Base-by-base conservation (phyloP, 2,329 filamentous ascomycete genomes). In the Corniculantispora saksenae region DNA sequence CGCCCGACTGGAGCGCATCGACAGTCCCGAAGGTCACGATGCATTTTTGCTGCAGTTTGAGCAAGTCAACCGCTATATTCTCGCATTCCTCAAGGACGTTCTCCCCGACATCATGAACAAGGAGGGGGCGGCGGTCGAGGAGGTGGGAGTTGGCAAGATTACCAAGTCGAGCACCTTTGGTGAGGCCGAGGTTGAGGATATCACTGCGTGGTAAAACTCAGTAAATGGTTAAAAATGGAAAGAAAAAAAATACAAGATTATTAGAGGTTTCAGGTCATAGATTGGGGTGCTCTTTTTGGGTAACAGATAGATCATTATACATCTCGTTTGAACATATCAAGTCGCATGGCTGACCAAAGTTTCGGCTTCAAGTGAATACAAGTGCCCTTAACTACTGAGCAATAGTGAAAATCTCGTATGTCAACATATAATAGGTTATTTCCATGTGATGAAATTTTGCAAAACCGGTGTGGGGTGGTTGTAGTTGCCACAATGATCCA, bases 21-120 rank as follows among this genome's bases (percentile, higher is more conserved):
- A 98, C 72, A 96, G 91, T 67, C 91, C 93, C 0, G 95, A 99
- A 75, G 95, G 95, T 1, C 95, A 99, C 72, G 95, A 99, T 77
- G 95, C 95, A 0, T 99, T 99, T 77, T 79, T 99, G 72, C 80
- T 99, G 63, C 94, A 99, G 77, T 99, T 99, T 74, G 93, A 97
- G 80, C 94, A 98, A 79, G 95, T 98, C 66, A 99, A 99, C 78
- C 84, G 82, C 38, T 92, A 97, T 74, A 88, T 97, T 58, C 79
- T 97, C 21, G 86, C 86, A 2, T 99, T 99, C 75, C 82, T 99
- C 77, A 86, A 89, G 66, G 89, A 94, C 71, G 88, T 91, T 3
- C 77, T 99, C 35, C 92, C 93, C 1, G 92, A 97, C 69, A 94
- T 99, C 69, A 97, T 98, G 94, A 81, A 78, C 43, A 86, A 82